Evolutionary conservation across 2,329 filamentous ascomycete genomes (phyloP).

Genomic region (Cytospora schulzeri): DNA sequence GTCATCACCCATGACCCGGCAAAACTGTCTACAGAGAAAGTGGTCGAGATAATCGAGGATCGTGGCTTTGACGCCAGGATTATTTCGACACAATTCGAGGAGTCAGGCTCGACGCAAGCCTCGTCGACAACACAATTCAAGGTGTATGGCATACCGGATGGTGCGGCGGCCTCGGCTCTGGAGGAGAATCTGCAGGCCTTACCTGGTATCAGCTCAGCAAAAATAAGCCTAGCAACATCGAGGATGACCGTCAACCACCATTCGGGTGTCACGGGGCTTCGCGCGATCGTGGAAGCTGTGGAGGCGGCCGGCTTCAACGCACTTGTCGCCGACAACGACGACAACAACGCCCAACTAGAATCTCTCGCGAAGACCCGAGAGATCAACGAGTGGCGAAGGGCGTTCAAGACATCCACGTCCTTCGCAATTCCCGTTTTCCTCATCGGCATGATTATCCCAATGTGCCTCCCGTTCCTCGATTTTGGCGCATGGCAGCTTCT

Average conservation of each 20-base stretch:
- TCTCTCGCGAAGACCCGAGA: conserved; percentile 95
- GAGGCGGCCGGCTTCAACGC: conserved; percentile 87
- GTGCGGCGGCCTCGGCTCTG: conserved; percentile 69
- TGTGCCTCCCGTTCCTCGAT: conserved; percentile 75
- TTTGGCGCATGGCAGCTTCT: conserved; percentile 70
- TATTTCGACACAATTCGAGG: conserved; percentile 72
- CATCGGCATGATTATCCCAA: conserved; percentile 91
- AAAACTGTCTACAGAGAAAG: conserved; percentile 71
- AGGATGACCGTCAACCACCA: conserved; percentile 75
- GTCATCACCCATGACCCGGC: conserved; percentile 80
- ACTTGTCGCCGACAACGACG: conserved; percentile 84
- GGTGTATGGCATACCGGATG: conserved; percentile 77
- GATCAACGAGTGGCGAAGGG: conserved; percentile 87
- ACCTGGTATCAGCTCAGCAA: conserved; percentile 73
- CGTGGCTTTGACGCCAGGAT: conserved; percentile 84
- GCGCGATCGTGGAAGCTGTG: conserved; percentile 78
- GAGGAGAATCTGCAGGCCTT: conserved; percentile 67
- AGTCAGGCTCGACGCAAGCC: conserved; percentile 53
- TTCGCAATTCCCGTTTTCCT: conserved; percentile 92
- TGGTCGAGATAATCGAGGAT: conserved; percentile 84
- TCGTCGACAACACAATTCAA: conserved; percentile 74
- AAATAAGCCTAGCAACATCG: conserved; percentile 72
- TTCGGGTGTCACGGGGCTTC: conserved; percentile 72
- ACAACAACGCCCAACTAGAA: conserved; percentile 95
- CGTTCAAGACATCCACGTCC: conserved; percentile 73